Base-by-base conservation (phyloP, 176 grass and related monocot species). In the Triticum dicoccoides region DNA sequence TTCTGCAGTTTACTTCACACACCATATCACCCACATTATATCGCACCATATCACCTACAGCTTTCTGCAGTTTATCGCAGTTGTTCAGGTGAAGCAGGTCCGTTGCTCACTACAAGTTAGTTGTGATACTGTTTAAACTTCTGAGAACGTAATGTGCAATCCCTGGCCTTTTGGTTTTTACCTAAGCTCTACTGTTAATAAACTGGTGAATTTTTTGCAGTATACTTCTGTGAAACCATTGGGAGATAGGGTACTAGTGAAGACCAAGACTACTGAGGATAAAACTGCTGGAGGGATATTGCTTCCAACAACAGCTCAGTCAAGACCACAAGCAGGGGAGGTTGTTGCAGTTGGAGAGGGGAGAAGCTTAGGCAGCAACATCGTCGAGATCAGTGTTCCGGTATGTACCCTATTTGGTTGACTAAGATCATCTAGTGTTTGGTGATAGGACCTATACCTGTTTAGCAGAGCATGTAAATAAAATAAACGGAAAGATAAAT, bases 261-360 rank as follows among this genome's bases (percentile, higher is more conserved):
- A 97, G 84, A 77, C 87, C 61, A 94, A 94, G n/a, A 85, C 76
- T 10, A 86, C 89, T 3, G 92, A 97, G 76, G 95, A 90, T 66
- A 97, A 94, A 89, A 92, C 86, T 63, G 89, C 64, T 6, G 95
- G 92, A 35, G 95, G 95, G 32, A 97, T 97, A 92, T 87, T 97
- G 54, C 95, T 97, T 82, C 95, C 95, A 65, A 83, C 93, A 35
- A 82, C 85, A 71, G 90, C 85, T 84, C 90, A 92, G 82, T 82
- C 95, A 74, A 97, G 87, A 89, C 92, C 90, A 11, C 91, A 92
- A 63, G 89, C 75, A 61, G 95, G 92, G 47, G 90, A 97, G 47
- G 92, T 97, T 87, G 87, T 97, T 86, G 86, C 90, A 2, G 23
- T 90, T 85, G 95, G 92, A 32, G 92, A 94, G 74, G 92, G 95